phyloP scores from a whole-genome alignment of 371 early-diverging fungal genomes.

The Mortierella sp. region DNA sequence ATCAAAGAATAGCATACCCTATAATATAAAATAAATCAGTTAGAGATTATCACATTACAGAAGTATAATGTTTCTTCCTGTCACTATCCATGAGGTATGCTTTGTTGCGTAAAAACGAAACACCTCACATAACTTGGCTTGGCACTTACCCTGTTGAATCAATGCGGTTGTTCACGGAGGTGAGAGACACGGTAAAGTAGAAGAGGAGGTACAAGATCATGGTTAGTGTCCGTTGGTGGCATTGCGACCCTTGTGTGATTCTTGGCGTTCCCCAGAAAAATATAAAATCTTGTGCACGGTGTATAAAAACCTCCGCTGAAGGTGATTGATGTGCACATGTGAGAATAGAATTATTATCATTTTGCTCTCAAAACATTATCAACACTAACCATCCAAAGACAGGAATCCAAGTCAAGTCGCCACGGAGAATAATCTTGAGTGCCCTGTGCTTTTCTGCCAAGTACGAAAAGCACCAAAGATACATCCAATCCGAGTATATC shows the following conservation, averaged over 20 bases:
- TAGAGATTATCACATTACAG: neutral
- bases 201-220: conserved; percentile 1
- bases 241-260: neutral
- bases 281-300: neutral
- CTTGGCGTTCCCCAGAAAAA: conserved; percentile 45
- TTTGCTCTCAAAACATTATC: neutral
- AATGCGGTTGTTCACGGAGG: neutral
- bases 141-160: conserved; percentile 12
- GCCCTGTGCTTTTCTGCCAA: conserved; percentile 76
- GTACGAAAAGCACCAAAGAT: conserved; percentile 82
- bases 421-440: conserved; percentile 89
- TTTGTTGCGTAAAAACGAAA: neutral
- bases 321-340: conserved; percentile 1
- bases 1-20: conserved; percentile 91
- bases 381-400: conserved; percentile 81
- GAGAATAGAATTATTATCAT: neutral
- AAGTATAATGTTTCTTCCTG: too few species aligned
- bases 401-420: conserved; percentile 81
- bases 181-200: conserved; percentile 8
- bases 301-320: neutral
- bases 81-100: too few species aligned
- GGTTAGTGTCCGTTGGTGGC: neutral
- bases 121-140: neutral
- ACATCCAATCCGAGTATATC: conserved; percentile 94
- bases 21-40: conserved; percentile 12